phyloP scores from a whole-genome alignment of 2,329 filamentous ascomycete genomes.

The Sarocladiaceae sp. region DNA sequence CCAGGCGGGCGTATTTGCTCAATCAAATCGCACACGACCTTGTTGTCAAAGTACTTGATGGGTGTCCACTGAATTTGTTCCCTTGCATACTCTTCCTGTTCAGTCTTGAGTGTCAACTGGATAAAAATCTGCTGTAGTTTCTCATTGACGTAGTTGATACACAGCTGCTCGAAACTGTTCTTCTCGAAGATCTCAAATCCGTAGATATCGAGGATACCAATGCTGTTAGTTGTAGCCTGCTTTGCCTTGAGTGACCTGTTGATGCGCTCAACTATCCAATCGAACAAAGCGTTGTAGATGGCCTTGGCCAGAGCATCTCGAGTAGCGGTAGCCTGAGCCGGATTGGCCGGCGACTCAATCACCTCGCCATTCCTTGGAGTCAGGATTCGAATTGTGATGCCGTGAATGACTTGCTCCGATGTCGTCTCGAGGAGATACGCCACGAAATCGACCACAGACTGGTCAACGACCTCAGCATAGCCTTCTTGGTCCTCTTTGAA shows the following conservation, averaged over 20 bases:
- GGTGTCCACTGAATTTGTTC: conserved; percentile 99
- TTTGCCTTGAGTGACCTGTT: conserved; percentile 83
- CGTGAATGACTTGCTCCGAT: conserved; percentile 73
- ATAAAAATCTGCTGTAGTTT: conserved; percentile 99
- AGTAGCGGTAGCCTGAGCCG: conserved; percentile 78
- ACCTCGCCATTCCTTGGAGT: conserved; percentile 62
- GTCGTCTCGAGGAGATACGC: conserved; percentile 92
- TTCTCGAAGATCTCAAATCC: conserved; percentile 99
- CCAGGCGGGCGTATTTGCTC: conserved; percentile 87
- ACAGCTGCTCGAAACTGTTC: conserved; percentile 98
- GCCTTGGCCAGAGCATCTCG: conserved; percentile 89
- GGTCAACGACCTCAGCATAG: conserved; percentile 81
- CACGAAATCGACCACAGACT: conserved; percentile 89
- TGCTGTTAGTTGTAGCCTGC: conserved; percentile 72
- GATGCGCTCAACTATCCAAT: conserved; percentile 94
- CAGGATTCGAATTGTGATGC: conserved; percentile 84
- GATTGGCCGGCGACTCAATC: conserved; percentile 76
- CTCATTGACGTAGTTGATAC: conserved; percentile 99
- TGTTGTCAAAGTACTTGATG: conserved; percentile 99
- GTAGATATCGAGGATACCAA: conserved; percentile 98
- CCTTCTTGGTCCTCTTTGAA: conserved; percentile 87
- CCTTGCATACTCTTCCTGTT: conserved; percentile 93
- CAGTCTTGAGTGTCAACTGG: conserved; percentile 90
- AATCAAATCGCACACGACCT: conserved; percentile 95
- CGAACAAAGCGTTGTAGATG: conserved; percentile 97